Base-by-base conservation (phyloP, 2,329 filamentous ascomycete genomes). In the Penicillium sp. region DNA sequence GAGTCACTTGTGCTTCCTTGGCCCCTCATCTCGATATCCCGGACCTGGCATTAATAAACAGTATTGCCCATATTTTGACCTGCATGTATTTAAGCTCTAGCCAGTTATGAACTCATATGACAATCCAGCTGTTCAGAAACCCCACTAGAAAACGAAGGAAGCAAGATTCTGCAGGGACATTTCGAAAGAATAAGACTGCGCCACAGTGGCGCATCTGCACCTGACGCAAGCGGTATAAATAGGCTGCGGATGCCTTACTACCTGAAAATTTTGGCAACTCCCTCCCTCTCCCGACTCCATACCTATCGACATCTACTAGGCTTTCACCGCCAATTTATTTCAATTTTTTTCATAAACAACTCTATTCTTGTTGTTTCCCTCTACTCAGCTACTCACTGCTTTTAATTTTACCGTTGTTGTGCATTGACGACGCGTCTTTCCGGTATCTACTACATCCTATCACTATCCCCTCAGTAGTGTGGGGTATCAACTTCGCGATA, bases 401-500 rank as follows among this genome's bases (percentile, higher is more conserved):
- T 11, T 15, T 51, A 21, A 21, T n/a, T 47, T 47, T 40, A 29
- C 25, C 23, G 55, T 61, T 55, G 51, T 54, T 43, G 50, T 53
- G 43, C 56, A 46, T 55, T 46, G 47, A 59, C 36, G 53, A 65
- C 64, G 63, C 64, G 64, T 66, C 55, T 65, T 59, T 52, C 43
- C 51, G 61, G 61, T 64, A 65, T 65, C 61, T 58, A 55, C 61
- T 57, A 53, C 54, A 55, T 53, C 53, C 52, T 53, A 50, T 51
- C 58, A 57, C 57, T 27, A 56, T 59, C 59, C 57, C 55, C 62
- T 63, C 64, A 63, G 63, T 68, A 53, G 66, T 67, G 67, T 67
- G 70, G 69, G 68, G 67, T 55, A 55, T 65, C 62, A 57, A 63
- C 62, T 64, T 62, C 65, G 50, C 69, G 70, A 72, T 69, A 76